Evolutionary conservation across 2,329 filamentous ascomycete species (phyloP).

Genomic region (Trichoderma sp.): DNA sequence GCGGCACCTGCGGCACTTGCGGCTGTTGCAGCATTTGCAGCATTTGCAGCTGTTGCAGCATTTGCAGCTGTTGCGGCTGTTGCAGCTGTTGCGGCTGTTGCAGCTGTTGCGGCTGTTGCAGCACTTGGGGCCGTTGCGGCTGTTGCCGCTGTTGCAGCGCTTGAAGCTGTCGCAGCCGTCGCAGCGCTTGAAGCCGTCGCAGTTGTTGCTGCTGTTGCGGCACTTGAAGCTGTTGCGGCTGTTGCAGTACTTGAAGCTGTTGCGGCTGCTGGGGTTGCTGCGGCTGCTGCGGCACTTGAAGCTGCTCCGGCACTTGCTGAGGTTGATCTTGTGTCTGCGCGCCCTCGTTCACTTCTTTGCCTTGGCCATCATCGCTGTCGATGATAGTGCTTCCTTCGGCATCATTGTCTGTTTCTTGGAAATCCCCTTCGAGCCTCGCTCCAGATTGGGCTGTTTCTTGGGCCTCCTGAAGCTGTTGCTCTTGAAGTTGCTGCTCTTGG

Average conservation of each 20-base stretch:
- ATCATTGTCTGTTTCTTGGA: not conserved
- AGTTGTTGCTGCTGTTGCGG: not conserved
- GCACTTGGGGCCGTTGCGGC: not conserved
- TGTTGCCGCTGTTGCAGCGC: too few relatives aligned
- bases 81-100: too few relatives aligned
- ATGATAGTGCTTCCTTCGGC: not conserved
- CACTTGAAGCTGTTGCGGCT: not conserved
- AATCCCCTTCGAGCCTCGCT: not conserved
- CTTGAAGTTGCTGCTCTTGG: not conserved
- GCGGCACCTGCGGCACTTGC: not conserved
- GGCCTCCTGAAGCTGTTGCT: not conserved
- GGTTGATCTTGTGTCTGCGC: not conserved
- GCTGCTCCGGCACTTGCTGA: not conserved
- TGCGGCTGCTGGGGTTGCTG: not conserved
- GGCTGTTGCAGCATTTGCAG: not conserved
- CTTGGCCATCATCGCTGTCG: not conserved
- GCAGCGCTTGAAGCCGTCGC: too few relatives aligned
- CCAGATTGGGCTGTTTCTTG: not conserved
- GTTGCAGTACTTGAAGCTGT: not conserved
- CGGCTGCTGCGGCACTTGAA: not conserved
- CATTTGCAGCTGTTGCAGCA: not conserved
- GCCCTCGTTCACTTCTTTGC: not conserved
- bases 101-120: too few relatives aligned
- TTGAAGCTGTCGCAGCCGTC: too few relatives aligned
- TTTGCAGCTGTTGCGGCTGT: not conserved